phyloP scores from a whole-genome alignment of 2,329 filamentous ascomycete genomes.

The Polychaeton citri region DNA sequence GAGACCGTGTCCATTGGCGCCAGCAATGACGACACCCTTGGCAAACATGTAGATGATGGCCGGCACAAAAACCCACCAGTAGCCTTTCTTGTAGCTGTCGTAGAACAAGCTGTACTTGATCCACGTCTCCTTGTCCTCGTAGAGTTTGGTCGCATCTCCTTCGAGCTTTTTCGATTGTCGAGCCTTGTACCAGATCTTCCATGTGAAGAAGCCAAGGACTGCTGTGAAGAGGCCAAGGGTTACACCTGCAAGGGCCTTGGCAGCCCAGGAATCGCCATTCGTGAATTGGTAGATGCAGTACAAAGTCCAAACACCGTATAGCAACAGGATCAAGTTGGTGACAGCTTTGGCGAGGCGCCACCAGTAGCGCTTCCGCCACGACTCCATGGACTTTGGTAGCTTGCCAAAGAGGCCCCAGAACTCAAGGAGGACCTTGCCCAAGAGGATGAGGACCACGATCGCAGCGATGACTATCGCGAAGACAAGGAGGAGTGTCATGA shows the following conservation, averaged over 20 bases:
- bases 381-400: constrained; percentile 65
- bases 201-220: constrained; percentile 70
- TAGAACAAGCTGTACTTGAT: constrained; percentile 96
- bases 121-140: constrained; percentile 83
- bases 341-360: constrained; percentile 78
- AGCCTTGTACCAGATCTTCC: constrained; percentile 68
- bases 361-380: constrained; percentile 96
- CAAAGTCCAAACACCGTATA: constrained; percentile 90
- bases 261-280: constrained; percentile 85
- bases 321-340: constrained; percentile 74
- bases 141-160: constrained; percentile 60
- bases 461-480: constrained; percentile 76
- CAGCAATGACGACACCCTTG: constrained; percentile 76
- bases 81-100: constrained; percentile 83
- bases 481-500: constrained; percentile 86
- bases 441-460: constrained; percentile 73
- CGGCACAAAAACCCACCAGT: constrained; percentile 96
- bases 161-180: constrained; percentile 59
- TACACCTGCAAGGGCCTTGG: constrained; percentile 67
- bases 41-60: constrained; percentile 80
- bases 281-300: constrained; percentile 97
- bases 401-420: constrained; percentile 78
- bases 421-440: constrained; percentile 86
- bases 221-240: constrained; percentile 71
- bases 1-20: constrained; percentile 72